Evolutionary conservation across 2,329 filamentous ascomycete genomes (phyloP).

Genomic region (Calonectria pseudoturangicola): DNA sequence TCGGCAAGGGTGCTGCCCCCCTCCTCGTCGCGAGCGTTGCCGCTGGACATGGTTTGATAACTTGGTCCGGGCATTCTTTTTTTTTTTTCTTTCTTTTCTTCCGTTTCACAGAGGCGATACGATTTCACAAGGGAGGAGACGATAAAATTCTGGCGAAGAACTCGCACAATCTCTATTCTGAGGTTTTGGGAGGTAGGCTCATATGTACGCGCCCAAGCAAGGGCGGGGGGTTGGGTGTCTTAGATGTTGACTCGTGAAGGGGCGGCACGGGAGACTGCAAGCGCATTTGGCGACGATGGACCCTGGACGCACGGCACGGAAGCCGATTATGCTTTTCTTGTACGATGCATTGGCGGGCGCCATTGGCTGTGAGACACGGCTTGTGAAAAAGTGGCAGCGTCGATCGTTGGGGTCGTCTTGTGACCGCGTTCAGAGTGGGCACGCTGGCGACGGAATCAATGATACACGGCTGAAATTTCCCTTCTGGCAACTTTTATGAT

Average conservation of each 20-base stretch:
- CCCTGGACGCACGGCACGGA: constrained; percentile 13
- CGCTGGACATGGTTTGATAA: constrained; percentile 53
- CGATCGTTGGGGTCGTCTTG: constrained; percentile 14
- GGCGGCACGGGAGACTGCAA: constrained; percentile 24
- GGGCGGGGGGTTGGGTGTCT: constrained; percentile 10
- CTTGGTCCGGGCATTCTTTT: constrained; percentile 20
- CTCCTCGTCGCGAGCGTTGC: constrained; percentile 55
- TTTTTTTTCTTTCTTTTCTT: too few relatives aligned
- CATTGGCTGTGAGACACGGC: constrained; percentile 16
- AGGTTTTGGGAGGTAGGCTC: neutral
- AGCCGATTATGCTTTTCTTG: neutral
- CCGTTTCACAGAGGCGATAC: neutral
- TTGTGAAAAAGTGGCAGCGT: constrained; percentile 18
- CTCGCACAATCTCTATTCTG: too few relatives aligned
- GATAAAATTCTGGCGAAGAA: too few relatives aligned
- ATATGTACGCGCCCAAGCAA: neutral
- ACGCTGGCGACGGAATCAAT: too few relatives aligned
- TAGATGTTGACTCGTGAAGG: neutral
- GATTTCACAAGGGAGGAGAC: constrained; percentile 1
- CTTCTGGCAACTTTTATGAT: too few relatives aligned
- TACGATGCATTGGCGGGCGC: neutral
- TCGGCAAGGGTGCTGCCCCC: constrained; percentile 60
- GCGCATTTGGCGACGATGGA: constrained; percentile 28
- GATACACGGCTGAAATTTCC: too few relatives aligned
- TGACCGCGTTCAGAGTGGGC: constrained; percentile 1